Percentiles rank a stretch among this genome's conserved stretches.
phyloP scores from a whole-genome alignment of 1,284 basidiomycete species.

The Boletus sp. region DNA sequence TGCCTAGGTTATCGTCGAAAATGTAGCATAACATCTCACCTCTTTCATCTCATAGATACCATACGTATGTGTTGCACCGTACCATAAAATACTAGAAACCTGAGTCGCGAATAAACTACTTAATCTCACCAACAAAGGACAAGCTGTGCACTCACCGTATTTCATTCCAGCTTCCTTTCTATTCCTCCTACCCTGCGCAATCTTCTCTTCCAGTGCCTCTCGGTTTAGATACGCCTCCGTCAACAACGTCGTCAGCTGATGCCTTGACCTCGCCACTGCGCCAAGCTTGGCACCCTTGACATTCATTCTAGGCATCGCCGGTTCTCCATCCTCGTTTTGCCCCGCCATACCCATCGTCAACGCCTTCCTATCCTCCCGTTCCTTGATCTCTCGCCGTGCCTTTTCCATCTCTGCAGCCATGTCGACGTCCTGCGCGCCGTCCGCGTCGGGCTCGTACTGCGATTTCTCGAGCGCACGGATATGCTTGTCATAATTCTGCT shows the following conservation, averaged over 20 bases:
- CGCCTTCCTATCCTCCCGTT: constrained; percentile 72
- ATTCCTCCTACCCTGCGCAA: constrained; percentile 78
- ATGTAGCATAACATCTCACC: constrained; percentile 33
- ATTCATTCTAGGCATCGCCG: constrained; percentile 72
- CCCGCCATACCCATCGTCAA: constrained; percentile 47
- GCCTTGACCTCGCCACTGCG: constrained; percentile 67
- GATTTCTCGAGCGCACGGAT: constrained; percentile 70
- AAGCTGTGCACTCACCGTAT: constrained; percentile 58
- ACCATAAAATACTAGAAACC: constrained; percentile 36
- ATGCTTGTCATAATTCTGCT: constrained; percentile 67
- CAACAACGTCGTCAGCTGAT: constrained; percentile 76
- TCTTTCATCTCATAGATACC: constrained; percentile 20
- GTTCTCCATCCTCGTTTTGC: constrained; percentile 52
- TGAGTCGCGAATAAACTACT: constrained; percentile 40
- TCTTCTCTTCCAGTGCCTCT: constrained; percentile 76
- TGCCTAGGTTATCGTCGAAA: background rate
- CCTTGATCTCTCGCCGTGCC: constrained; percentile 69
- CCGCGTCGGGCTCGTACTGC: constrained; percentile 26
- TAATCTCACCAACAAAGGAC: background rate
- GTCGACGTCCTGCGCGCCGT: constrained; percentile 56
- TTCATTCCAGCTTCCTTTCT: constrained; percentile 86
- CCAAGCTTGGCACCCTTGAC: constrained; percentile 75
- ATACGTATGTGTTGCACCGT: constrained; percentile 14
- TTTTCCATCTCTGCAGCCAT: constrained; percentile 74
- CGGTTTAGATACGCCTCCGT: constrained; percentile 80